Evolutionary conservation across 345 rosid species (phyloP).

Genomic region (Psidium friedrichsthalianum): DNA sequence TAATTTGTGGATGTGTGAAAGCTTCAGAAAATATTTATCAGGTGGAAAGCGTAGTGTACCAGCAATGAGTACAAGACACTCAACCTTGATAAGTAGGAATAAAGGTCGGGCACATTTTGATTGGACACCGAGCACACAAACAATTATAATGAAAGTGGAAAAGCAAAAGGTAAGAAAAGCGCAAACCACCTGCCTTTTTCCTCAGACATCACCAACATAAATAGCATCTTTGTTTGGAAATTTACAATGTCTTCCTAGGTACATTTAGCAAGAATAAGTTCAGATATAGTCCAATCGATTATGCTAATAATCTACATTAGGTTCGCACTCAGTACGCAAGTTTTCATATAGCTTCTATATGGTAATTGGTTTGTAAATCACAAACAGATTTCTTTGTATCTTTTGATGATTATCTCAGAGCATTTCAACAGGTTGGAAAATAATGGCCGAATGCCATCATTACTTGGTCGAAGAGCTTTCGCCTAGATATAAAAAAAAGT

Average conservation of each 20-base stretch:
- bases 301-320: not conserved
- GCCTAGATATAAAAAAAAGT: not conserved
- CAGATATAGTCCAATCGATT: not conserved
- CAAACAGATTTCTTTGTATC: not conserved
- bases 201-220: not conserved
- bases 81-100: not conserved
- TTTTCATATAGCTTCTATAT: too few relatives aligned
- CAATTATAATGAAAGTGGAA: not conserved
- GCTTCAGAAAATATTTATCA: not conserved
- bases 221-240: not conserved
- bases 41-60: not conserved
- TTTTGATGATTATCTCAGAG: not conserved
- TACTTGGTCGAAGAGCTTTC: too few relatives aligned
- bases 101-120: not conserved
- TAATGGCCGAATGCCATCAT: not conserved
- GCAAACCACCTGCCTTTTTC: not conserved
- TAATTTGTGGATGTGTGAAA: not conserved
- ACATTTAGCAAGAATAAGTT: not conserved
- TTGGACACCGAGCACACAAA: not conserved
- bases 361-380: not conserved
- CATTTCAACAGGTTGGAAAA: not conserved
- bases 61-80: not conserved
- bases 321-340: not conserved
- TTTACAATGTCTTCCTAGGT: not conserved
- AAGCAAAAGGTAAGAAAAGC: not conserved